These are phyloP conservation scores for Mangifera indica DNA, from an alignment of 345 rosid species.

Conservation along the genomic window DNA sequence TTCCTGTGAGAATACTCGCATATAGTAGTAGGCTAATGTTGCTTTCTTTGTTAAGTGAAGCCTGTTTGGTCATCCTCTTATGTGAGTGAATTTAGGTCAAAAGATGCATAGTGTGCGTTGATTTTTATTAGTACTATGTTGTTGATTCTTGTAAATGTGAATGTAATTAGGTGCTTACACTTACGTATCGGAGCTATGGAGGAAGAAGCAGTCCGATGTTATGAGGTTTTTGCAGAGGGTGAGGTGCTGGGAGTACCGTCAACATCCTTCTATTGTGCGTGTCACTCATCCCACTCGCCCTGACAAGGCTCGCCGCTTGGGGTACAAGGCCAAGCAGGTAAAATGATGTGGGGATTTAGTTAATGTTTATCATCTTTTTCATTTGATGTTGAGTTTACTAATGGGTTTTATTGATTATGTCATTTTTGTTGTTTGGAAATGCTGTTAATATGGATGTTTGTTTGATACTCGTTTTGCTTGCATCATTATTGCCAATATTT, in stretches of 20 bases:
- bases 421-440: not conserved
- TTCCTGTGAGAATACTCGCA: no score
- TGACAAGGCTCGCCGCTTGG: constrained; percentile 90
- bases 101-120: not conserved
- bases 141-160: not conserved
- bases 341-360: not conserved
- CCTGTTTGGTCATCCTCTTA: no score
- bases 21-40: not conserved
- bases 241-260: constrained; percentile 99
- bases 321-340: constrained; percentile 99
- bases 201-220: constrained; percentile 99
- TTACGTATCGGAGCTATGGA: constrained; percentile 98
- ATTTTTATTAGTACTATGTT: not conserved
- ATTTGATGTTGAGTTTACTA: not conserved
- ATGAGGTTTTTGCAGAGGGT: constrained; percentile 98
- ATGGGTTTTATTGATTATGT: not conserved
- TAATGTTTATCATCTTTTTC: not conserved
- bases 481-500: not conserved
- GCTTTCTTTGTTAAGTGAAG: not conserved
- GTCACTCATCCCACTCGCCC: constrained; percentile 93
- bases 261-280: constrained; percentile 93
- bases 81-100: no score
- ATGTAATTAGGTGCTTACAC: constrained; percentile 71
- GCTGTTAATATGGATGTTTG: not conserved
- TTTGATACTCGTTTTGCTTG: not conserved